These are phyloP conservation scores for Trametes punicea DNA, from an alignment of 768 basidiomycete genomes.

Conservation along the genomic window DNA sequence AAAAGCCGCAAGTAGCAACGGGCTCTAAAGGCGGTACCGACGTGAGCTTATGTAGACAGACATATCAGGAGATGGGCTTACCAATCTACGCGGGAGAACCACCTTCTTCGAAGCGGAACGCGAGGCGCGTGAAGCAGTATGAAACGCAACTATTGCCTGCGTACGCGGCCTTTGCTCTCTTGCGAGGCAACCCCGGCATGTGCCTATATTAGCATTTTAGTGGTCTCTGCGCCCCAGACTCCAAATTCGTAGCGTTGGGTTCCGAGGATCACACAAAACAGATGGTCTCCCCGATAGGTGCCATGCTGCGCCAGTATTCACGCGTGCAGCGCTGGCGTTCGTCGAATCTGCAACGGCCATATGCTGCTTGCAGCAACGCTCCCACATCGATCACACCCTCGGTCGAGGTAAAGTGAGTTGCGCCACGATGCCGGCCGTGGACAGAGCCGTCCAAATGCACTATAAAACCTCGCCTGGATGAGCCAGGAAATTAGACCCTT, in stretches of 20 bases:
- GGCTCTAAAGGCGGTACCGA: constrained; percentile 1
- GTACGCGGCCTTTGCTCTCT: not conserved
- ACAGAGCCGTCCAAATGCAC: not conserved
- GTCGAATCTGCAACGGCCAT: constrained; percentile 6
- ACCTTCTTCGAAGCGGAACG: not conserved
- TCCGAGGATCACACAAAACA: not conserved
- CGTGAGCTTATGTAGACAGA: not conserved
- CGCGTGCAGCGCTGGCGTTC: not conserved
- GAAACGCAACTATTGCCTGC: not conserved
- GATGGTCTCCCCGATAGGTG: constrained; percentile 5
- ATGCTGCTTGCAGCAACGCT: constrained; percentile 9
- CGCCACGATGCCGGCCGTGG: constrained; percentile 2
- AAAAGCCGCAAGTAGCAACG: not conserved
- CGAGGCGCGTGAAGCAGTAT: not conserved
- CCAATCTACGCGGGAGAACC: constrained; percentile 3
- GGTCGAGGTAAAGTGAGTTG: constrained; percentile 10
- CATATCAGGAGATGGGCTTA: not conserved
- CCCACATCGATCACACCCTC: constrained; percentile 15
- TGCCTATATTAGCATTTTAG: constrained; percentile 19
- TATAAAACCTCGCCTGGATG: constrained; percentile 7
- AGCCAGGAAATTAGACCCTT: not conserved
- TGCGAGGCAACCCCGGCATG: constrained; percentile 5
- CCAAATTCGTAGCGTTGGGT: not conserved
- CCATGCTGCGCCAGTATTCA: not conserved
- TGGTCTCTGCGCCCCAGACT: not conserved